Percentiles rank a stretch among this genome's conserved stretches.
Evolutionary conservation across 2,329 filamentous ascomycete species (phyloP).

Genomic region (Pseudogymnoascus sp.): DNA sequence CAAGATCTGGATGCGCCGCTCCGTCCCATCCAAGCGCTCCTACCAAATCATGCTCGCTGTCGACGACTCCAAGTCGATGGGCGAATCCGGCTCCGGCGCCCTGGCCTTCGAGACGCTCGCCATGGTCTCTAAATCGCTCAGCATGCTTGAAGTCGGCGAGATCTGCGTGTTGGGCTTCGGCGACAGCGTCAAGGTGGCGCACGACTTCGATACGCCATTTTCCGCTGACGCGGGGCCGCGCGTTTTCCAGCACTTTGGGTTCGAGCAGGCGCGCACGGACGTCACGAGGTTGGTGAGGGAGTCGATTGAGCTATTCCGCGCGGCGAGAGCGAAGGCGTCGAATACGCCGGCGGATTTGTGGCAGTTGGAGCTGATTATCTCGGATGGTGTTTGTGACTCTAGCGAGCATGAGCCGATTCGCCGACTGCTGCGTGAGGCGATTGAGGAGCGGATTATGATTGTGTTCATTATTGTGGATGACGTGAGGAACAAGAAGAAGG

Average conservation of each 20-base stretch:
- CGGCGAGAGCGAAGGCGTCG: conserved; percentile 51
- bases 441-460: conserved; percentile 93
- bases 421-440: conserved; percentile 73
- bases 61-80: conserved; percentile 93
- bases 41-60: conserved; percentile 98
- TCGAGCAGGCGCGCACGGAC: conserved; percentile 78
- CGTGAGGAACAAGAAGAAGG: conserved; percentile 39
- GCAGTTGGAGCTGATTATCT: conserved; percentile 90
- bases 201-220: conserved; percentile 77
- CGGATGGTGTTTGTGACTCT: conserved; percentile 82
- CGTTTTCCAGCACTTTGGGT: conserved; percentile 76
- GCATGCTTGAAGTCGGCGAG: conserved; percentile 90
- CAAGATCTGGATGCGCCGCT: conserved; percentile 99
- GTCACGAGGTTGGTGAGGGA: conserved; percentile 68
- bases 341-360: conserved; percentile 64
- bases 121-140: conserved; percentile 76
- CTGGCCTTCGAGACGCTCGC: conserved; percentile 92
- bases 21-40: conserved; percentile 80
- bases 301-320: conserved; percentile 73
- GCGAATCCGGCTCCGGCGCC: conserved; percentile 63
- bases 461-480: conserved; percentile 95
- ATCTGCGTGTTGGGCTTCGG: conserved; percentile 90
- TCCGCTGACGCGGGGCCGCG: conserved; percentile 72
- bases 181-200: conserved; percentile 70
- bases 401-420: conserved; percentile 74